These are phyloP conservation scores for Stentor roeselii DNA, from an alignment of 73 alveolate genomes.

Conservation along the genomic window DNA sequence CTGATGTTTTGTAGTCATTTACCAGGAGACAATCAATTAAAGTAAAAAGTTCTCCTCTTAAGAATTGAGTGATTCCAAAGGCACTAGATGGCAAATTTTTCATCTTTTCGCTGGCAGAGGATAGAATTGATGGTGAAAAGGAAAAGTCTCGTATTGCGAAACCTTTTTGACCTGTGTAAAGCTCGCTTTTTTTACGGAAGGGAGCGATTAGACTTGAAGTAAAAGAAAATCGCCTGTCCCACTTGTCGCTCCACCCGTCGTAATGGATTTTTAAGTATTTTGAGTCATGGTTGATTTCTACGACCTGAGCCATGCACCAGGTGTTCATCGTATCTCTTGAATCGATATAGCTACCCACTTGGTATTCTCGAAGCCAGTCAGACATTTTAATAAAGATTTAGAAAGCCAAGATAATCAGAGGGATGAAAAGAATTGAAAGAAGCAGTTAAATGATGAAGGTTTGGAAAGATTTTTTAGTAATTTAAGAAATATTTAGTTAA, in stretches of 20 bases:
- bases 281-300: constrained; percentile 40
- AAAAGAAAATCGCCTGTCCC: constrained; percentile 38
- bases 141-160: constrained; percentile 48
- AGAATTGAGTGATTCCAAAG: constrained; percentile 42
- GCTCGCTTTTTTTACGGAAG: constrained; percentile 42
- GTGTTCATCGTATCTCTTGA: constrained; percentile 59
- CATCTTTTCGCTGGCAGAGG: neutral
- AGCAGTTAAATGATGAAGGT: no score
- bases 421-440: no score
- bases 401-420: no score
- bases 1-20: constrained; percentile 13
- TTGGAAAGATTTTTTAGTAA: no score
- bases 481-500: no score
- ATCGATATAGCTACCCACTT: constrained; percentile 44
- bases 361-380: neutral
- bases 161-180: constrained; percentile 63
- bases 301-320: constrained; percentile 64
- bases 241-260: constrained; percentile 63
- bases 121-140: neutral
- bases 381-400: neutral
- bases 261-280: constrained; percentile 34
- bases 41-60: constrained; percentile 69
- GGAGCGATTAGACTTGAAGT: constrained; percentile 43
- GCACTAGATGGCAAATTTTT: neutral
- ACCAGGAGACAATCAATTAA: constrained; percentile 69